These are phyloP conservation scores for Babjeviella inositovora DNA, from an alignment of 805 yeast species.

Conservation along the genomic window DNA sequence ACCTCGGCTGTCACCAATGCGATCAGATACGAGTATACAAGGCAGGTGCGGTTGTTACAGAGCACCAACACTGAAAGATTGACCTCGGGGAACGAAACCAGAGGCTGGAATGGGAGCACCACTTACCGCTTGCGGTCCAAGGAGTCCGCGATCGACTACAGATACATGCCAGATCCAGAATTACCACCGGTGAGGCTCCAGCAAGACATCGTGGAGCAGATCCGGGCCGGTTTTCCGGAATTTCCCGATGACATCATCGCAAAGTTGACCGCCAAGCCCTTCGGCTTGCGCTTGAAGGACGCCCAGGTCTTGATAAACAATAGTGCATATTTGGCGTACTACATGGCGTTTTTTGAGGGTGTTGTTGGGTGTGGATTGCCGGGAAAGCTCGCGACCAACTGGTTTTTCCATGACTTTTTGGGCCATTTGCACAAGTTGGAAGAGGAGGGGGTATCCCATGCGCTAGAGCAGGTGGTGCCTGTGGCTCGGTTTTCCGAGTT, in stretches of 20 bases:
- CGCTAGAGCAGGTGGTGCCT: conserved; percentile 12
- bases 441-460: no score
- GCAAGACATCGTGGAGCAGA: conserved; percentile 18
- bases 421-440: conserved; percentile 49
- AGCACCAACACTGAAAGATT: conserved; percentile 4
- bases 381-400: conserved; percentile 39
- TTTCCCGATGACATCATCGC: conserved; percentile 46
- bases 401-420: conserved; percentile 70
- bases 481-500: conserved; percentile 35
- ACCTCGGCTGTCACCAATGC: conserved; percentile 71
- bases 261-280: conserved; percentile 29
- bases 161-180: conserved; percentile 93
- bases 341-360: conserved; percentile 19
- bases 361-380: conserved; percentile 5
- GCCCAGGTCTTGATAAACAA: conserved; percentile 52
- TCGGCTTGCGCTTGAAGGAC: conserved; percentile 48
- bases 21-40: conserved; percentile 47
- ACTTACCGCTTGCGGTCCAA: conserved; percentile 62
- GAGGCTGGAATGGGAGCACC: conserved; percentile 79
- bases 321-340: conserved; percentile 32
- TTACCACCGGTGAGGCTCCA: conserved; percentile 42
- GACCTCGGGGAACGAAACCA: conserved; percentile 46
- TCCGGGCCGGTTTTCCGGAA: conserved; percentile 23
- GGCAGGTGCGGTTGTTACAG: conserved; percentile 44
- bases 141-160: conserved; percentile 71